Percentiles rank a stretch among this genome's conserved stretches.
phyloP scores from a whole-genome alignment of 805 yeast genomes.

The Saccharomycopsis vini region DNA sequence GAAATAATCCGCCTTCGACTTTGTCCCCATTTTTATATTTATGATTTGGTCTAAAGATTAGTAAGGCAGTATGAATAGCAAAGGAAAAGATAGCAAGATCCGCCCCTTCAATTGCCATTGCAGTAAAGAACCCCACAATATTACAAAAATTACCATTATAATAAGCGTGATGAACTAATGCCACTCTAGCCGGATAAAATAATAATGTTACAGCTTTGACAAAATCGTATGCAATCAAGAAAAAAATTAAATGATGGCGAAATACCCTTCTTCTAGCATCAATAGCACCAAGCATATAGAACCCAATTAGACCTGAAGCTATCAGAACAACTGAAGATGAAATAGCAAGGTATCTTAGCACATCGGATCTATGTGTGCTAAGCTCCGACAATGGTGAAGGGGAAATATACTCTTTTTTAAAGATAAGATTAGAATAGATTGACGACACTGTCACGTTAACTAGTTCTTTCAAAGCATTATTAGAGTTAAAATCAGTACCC shows the following conservation, averaged over 20 bases:
- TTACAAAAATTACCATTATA: constrained; percentile 45
- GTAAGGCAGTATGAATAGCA: constrained; percentile 72
- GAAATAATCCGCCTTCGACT: constrained; percentile 68
- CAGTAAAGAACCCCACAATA: constrained; percentile 73
- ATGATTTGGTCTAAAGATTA: constrained; percentile 57
- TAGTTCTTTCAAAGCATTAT: too few species aligned
- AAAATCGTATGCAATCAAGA: constrained; percentile 64
- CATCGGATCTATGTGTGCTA: constrained; percentile 8
- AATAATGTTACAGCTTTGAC: constrained; percentile 62
- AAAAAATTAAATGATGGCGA: constrained; percentile 61
- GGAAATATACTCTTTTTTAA: neutral
- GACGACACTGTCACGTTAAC: neutral
- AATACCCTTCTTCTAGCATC: constrained; percentile 57
- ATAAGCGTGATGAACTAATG: constrained; percentile 35
- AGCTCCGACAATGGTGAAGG: constrained; percentile 12
- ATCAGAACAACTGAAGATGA: constrained; percentile 43
- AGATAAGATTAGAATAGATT: neutral
- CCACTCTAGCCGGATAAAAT: constrained; percentile 56
- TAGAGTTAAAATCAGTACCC: neutral
- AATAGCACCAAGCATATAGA: constrained; percentile 52
- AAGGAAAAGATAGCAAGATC: constrained; percentile 75
- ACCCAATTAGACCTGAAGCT: constrained; percentile 45
- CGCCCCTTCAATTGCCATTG: constrained; percentile 74
- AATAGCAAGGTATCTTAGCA: constrained; percentile 30
- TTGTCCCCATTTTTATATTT: constrained; percentile 33